Base-by-base conservation (phyloP, 139 green algal species). In the Picochlorum sp. region DNA sequence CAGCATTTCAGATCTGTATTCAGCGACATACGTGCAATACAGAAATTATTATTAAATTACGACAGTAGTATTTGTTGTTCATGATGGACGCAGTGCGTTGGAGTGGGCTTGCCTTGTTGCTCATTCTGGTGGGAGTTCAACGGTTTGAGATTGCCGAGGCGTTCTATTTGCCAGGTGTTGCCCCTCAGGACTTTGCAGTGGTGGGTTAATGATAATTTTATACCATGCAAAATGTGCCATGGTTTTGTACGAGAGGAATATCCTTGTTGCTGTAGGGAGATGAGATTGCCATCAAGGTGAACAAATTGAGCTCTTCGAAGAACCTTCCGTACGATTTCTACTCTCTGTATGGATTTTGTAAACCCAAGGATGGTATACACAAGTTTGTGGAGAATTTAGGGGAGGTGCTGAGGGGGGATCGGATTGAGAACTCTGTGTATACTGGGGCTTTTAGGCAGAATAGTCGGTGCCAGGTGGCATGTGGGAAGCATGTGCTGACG, bases 261-360 rank as follows among this genome's bases (percentile, higher is more conserved):
- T 62, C 31, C 15, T 67, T 30, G 58, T 41, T 41, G 11, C 8
- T 59, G 57, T 81, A 96, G 85, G 86, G 85, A 49, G 92, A 97
- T 73, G 61, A 79, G 10, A 74, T 96, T 6, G 77, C 63, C 47
- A 69, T 97, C 45, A 97, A 97, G 61, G 87, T 98, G 16, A 98
- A 98, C 82, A 97, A 97, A 71, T 68, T 99, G 30, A 90, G 80
- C 14, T 95, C 83, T 2, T 90, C 86, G 26, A 97, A 90, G 75
- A 91, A 95, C 76, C 76, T 99, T 45, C 94, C 94, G 0, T 98
- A 96, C 64, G 88, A 98, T 65, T 99, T 97, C 74, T 99, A 98
- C 76, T 86, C 77, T 2, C 77, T 99, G 55, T 92, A 92, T 7
- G 34, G 34, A 9, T 98, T 96, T 77, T 99, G 94, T 74, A 76